phyloP scores from a whole-genome alignment of 139 green algal genomes.

The Chlamydomonas sp. region DNA sequence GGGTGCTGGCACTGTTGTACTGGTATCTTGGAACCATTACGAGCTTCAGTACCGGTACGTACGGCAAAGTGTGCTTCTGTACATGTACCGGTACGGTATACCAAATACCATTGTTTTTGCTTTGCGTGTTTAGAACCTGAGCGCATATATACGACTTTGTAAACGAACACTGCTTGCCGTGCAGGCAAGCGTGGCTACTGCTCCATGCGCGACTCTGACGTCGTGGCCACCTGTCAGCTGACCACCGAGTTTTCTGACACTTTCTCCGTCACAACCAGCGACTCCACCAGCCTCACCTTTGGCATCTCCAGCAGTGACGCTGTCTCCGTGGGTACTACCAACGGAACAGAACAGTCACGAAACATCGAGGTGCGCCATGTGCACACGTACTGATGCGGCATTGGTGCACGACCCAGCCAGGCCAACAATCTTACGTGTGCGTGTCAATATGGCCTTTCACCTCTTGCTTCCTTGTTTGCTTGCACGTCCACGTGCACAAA shows the following conservation, averaged over 20 bases:
- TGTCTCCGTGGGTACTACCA: background rate
- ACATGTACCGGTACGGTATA: no score
- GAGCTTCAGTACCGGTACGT: no score
- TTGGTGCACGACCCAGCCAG: no score
- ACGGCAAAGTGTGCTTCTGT: no score
- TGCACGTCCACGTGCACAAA: no score
- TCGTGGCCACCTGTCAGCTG: background rate
- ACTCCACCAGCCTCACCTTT: background rate
- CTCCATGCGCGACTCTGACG: background rate
- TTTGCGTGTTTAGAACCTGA: no score
- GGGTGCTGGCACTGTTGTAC: no score
- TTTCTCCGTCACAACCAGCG: background rate
- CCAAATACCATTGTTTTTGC: no score
- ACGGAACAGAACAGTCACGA: background rate
- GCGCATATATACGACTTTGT: no score
- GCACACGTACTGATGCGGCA: background rate
- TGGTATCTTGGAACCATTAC: no score
- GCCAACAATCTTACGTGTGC: background rate
- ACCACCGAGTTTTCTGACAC: background rate
- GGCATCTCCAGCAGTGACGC: background rate
- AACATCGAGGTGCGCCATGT: background rate
- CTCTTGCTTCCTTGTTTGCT: no score
- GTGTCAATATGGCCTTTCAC: background rate
- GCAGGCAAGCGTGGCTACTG: conserved; percentile 1
- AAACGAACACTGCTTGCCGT: background rate